Conservation (phyloP, 148 eudicot genomes). For the Nyssa sinensis region DNA sequence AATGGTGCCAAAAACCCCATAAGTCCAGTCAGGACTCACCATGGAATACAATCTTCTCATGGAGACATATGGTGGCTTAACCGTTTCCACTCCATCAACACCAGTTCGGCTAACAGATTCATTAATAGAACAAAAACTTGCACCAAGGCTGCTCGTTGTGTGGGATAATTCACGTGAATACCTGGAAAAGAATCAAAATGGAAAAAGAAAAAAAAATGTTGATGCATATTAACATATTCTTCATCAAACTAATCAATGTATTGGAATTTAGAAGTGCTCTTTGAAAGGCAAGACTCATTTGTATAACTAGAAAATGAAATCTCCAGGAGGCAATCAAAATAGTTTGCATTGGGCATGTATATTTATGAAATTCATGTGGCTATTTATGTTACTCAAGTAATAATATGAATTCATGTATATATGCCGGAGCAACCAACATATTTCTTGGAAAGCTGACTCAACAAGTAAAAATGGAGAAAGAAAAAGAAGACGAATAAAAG, state of each 20-base stretch:
- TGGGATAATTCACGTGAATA: slow-evolving; percentile 75
- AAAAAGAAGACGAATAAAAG: no score
- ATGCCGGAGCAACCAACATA: no score
- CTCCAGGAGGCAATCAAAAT: no score
- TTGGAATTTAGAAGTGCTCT: no score
- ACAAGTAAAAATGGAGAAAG: background rate
- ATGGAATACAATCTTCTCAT: slow-evolving; percentile 68
- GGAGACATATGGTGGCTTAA: slow-evolving; percentile 47
- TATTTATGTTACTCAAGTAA: no score
- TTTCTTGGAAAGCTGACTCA: background rate
- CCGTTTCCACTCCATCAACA: slow-evolving; percentile 47
- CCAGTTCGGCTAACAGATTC: slow-evolving; percentile 48
- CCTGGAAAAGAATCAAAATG: slow-evolving; percentile 13
- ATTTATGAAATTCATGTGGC: no score
- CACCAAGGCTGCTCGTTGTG: slow-evolving; percentile 58
- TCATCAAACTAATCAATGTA: background rate
- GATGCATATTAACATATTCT: background rate
- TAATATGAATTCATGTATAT: background rate
- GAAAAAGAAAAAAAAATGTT: background rate
- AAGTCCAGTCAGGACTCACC: slow-evolving; percentile 85
- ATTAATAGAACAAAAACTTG: slow-evolving; percentile 80
- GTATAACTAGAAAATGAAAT: no score
- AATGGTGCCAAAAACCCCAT: slow-evolving; percentile 71
- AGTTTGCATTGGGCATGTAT: no score
- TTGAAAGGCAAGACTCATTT: no score